phyloP scores from a whole-genome alignment of 169 alveolate species.

The Babesia bigemina region DNA sequence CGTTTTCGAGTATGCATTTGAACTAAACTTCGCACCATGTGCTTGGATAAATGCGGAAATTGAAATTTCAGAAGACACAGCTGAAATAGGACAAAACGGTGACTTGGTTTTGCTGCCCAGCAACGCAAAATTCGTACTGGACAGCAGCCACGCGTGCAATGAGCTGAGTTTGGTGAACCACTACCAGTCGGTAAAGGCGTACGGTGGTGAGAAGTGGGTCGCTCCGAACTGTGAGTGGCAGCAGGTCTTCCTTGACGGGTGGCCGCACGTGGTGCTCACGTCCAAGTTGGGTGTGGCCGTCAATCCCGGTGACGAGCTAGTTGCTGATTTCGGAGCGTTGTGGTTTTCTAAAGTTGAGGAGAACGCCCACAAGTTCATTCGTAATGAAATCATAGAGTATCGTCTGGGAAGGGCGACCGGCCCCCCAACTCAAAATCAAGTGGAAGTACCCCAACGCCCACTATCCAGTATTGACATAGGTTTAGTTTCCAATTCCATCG shows the following conservation, averaged over 20 bases:
- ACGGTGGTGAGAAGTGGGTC: slow-evolving; percentile 80
- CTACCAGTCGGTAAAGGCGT: slow-evolving; percentile 79
- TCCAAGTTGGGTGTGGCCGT: slow-evolving; percentile 79
- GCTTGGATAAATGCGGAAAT: slow-evolving; percentile 82
- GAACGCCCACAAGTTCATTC: slow-evolving; percentile 73
- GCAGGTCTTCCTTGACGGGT: slow-evolving; percentile 83
- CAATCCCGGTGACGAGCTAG: slow-evolving; percentile 87
- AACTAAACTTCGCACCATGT: slow-evolving; percentile 76
- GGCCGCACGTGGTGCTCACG: slow-evolving; percentile 87
- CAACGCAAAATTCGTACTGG: slow-evolving; percentile 84
- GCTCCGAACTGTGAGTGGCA: slow-evolving; percentile 89
- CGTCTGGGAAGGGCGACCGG: slow-evolving; percentile 41
- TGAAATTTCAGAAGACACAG: slow-evolving; percentile 70
- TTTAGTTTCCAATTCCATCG: slow-evolving; percentile 4
- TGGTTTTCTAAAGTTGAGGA: slow-evolving; percentile 88
- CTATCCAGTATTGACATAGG: slow-evolving; percentile 8
- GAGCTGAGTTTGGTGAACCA: slow-evolving; percentile 89
- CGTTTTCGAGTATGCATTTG: slow-evolving; percentile 83
- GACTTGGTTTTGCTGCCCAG: slow-evolving; percentile 78
- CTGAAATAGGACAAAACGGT: slow-evolving; percentile 66
- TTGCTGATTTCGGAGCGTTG: slow-evolving; percentile 89
- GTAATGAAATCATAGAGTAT: slow-evolving; percentile 74
- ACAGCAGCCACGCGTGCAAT: slow-evolving; percentile 85
- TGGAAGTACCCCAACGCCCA: slow-evolving; percentile 32
- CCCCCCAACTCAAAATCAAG: background rate